Conservation (phyloP, 208 protist genomes). For the Acanthamoeba castellanii region DNA sequence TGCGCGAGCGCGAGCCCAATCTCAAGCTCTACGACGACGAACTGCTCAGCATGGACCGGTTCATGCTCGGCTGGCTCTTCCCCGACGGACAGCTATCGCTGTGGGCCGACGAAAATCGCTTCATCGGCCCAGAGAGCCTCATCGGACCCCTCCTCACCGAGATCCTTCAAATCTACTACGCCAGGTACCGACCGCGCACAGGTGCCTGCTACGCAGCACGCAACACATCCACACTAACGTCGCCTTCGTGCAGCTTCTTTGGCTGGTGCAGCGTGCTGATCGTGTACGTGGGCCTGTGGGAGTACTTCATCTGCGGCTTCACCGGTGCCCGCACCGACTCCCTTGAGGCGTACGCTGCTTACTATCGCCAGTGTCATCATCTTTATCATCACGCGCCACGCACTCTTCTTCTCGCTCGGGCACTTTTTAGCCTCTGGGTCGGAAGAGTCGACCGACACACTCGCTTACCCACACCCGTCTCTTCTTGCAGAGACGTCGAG, state of each 20-base stretch:
- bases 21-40: slow-evolving; percentile 58
- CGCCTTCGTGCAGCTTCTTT: slow-evolving; percentile 23
- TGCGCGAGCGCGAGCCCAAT: background rate
- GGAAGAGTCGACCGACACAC: background rate
- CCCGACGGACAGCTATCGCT: slow-evolving; percentile 53
- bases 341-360: background rate
- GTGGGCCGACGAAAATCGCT: slow-evolving; percentile 14
- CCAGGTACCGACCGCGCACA: background rate
- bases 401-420: background rate
- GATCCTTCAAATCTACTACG: slow-evolving; percentile 57
- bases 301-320: slow-evolving; percentile 60
- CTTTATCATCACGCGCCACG: too few relatives aligned
- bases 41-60: slow-evolving; percentile 31
- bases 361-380: background rate
- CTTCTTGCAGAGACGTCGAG: background rate
- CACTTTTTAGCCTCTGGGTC: too few relatives aligned
- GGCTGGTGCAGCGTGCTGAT: slow-evolving; percentile 64
- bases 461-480: background rate
- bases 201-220: too few relatives aligned
- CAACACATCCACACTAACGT: too few relatives aligned
- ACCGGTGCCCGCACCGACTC: slow-evolving; percentile 27
- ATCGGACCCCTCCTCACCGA: slow-evolving; percentile 42
- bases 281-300: slow-evolving; percentile 51
- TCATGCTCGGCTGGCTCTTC: slow-evolving; percentile 53
- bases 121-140: slow-evolving; percentile 16